Conservation (phyloP, 768 basidiomycete genomes). For the Russula sp. region DNA sequence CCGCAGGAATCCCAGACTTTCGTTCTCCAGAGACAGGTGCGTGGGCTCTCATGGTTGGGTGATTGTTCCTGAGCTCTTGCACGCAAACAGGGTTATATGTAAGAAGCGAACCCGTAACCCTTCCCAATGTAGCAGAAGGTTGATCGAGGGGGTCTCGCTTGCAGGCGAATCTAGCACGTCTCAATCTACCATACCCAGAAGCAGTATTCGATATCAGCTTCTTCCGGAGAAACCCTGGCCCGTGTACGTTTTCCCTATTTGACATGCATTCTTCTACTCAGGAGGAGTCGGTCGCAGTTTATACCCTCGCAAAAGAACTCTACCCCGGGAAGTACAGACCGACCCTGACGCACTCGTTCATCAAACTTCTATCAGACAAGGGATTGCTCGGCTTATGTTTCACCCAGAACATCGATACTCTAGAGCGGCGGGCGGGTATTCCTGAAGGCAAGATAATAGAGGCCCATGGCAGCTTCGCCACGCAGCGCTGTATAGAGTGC, state of each 20-base stretch:
- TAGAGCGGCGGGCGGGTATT: slow-evolving; percentile 80
- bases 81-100: slow-evolving; percentile 45
- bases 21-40: slow-evolving; percentile 76
- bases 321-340: slow-evolving; percentile 89
- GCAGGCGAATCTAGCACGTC: slow-evolving; percentile 67
- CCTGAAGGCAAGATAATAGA: slow-evolving; percentile 72
- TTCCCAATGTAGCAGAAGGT: neutral
- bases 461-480: slow-evolving; percentile 94
- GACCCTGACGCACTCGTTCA: slow-evolving; percentile 84
- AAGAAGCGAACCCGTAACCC: slow-evolving; percentile 20
- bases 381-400: slow-evolving; percentile 67
- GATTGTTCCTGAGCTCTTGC: neutral
- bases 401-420: slow-evolving; percentile 90
- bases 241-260: slow-evolving; percentile 43
- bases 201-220: slow-evolving; percentile 92
- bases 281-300: slow-evolving; percentile 47
- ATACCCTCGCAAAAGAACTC: slow-evolving; percentile 86
- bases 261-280: neutral
- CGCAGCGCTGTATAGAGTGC: slow-evolving; percentile 79
- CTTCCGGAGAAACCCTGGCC: slow-evolving; percentile 71
- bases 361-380: slow-evolving; percentile 69
- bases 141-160: neutral
- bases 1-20: slow-evolving; percentile 87
- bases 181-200: slow-evolving; percentile 86
- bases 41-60: slow-evolving; percentile 20